Conservation (phyloP, 164 flowering plant species). For the Protea cynaroides region DNA sequence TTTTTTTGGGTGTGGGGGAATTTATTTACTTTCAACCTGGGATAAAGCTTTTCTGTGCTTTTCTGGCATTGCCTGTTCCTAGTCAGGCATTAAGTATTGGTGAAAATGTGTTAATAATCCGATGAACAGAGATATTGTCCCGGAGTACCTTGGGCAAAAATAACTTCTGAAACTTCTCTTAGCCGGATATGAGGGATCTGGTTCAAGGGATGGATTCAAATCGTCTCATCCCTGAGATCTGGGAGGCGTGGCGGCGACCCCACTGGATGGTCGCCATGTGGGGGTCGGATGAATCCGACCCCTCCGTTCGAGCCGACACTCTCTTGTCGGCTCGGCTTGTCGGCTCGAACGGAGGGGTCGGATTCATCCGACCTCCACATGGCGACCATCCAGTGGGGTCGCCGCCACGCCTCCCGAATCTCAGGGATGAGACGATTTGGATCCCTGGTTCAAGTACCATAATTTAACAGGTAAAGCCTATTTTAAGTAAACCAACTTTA, state of each 20-base stretch:
- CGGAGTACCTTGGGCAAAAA: slow-evolving; percentile 62
- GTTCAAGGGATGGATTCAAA: too few relatives aligned
- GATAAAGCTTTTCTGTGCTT: slow-evolving; percentile 69
- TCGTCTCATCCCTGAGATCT: too few relatives aligned
- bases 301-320: too few relatives aligned
- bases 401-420: too few relatives aligned
- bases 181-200: slow-evolving; percentile 71
- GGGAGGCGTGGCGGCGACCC: too few relatives aligned
- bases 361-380: too few relatives aligned
- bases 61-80: slow-evolving; percentile 84
- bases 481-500: background rate
- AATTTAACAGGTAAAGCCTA: slow-evolving; percentile 71
- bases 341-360: too few relatives aligned
- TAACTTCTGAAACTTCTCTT: slow-evolving; percentile 70
- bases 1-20: slow-evolving; percentile 61
- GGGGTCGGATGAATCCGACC: too few relatives aligned
- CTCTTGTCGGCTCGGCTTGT: too few relatives aligned
- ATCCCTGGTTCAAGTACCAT: slow-evolving; percentile 92
- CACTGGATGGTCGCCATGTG: too few relatives aligned
- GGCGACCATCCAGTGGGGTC: too few relatives aligned
- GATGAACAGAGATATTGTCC: slow-evolving; percentile 30
- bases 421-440: too few relatives aligned
- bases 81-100: slow-evolving; percentile 37
- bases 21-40: slow-evolving; percentile 66
- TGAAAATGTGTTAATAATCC: slow-evolving; percentile 42